Conservation (phyloP, 139 green algal genomes). For the Chlamydomonas sphaeroides region DNA sequence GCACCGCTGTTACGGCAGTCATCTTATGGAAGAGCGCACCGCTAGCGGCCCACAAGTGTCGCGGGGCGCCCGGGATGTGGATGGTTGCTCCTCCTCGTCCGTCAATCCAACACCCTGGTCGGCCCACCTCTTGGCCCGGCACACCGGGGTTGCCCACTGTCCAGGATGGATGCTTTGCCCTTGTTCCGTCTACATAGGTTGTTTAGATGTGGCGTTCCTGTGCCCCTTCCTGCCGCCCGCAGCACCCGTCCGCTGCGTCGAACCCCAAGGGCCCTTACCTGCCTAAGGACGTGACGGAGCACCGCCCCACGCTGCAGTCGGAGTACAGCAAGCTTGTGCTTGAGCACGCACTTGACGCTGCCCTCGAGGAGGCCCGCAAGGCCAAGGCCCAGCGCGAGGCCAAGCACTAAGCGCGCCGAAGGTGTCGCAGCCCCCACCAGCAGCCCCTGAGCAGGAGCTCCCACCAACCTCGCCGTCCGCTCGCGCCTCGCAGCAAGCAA, state of each 20-base stretch:
- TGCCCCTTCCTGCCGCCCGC: background rate
- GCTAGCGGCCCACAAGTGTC: too few relatives aligned
- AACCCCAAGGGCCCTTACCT: constrained; percentile 61
- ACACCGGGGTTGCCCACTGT: too few relatives aligned
- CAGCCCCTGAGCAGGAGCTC: background rate
- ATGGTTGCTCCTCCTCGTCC: too few relatives aligned
- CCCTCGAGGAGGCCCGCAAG: constrained; percentile 43
- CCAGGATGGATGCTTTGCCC: too few relatives aligned
- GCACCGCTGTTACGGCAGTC: too few relatives aligned
- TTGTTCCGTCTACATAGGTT: too few relatives aligned
- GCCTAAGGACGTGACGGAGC: constrained; percentile 54
- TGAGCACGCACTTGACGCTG: constrained; percentile 56
- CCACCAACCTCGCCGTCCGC: constrained; percentile 4
- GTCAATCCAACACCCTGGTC: too few relatives aligned
- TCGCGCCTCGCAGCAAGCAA: background rate
- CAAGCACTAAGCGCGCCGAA: background rate
- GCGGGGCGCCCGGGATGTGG: too few relatives aligned
- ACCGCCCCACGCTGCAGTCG: constrained; percentile 57
- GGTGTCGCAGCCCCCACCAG: background rate
- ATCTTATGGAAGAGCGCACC: too few relatives aligned
- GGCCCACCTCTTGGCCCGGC: too few relatives aligned
- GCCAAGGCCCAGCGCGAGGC: background rate
- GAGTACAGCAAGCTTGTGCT: constrained; percentile 53
- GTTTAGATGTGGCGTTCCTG: background rate
- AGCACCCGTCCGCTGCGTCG: constrained; percentile 51